Conservation (phyloP, 2,329 filamentous ascomycete genomes). For the Emergomyces africanus region DNA sequence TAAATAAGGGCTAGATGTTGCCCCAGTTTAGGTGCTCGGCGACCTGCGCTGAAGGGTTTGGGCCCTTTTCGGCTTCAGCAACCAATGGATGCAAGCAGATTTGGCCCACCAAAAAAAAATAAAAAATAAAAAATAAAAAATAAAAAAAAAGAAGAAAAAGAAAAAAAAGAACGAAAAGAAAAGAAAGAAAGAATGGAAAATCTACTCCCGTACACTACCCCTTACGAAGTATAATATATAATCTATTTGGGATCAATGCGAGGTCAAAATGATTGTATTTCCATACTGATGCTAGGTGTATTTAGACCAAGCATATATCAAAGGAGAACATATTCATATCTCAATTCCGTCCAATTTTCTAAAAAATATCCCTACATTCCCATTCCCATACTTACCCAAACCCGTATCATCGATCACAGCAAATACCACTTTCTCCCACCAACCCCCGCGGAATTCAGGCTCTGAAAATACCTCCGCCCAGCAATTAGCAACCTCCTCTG, state of each 20-base stretch:
- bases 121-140: no score
- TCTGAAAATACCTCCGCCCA: conserved; percentile 47
- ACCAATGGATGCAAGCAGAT: conserved; percentile 1
- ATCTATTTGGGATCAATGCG: no score
- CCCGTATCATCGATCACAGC: conserved; percentile 36
- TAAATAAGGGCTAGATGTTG: no score
- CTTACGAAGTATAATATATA: no score
- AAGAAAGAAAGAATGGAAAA: background rate
- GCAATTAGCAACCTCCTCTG: conserved; percentile 41
- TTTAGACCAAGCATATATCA: background rate
- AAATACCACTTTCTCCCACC: conserved; percentile 50
- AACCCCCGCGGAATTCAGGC: conserved; percentile 44
- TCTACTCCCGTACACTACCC: no score
- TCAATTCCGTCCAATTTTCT: conserved; percentile 5
- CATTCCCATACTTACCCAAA: conserved; percentile 16
- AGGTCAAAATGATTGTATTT: background rate
- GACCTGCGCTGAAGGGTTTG: no score
- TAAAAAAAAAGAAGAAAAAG: no score
- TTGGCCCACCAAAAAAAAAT: no score
- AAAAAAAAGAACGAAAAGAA: no score
- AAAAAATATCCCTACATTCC: conserved; percentile 11
- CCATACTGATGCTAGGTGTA: background rate
- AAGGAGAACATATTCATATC: background rate
- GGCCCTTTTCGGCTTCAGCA: background rate
- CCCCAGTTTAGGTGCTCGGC: no score